Percentiles rank a stretch among this genome's conserved stretches.
These are phyloP conservation scores for Aspergillus sp. DNA, from an alignment of 2,329 filamentous ascomycete species.

Conservation along the genomic window DNA sequence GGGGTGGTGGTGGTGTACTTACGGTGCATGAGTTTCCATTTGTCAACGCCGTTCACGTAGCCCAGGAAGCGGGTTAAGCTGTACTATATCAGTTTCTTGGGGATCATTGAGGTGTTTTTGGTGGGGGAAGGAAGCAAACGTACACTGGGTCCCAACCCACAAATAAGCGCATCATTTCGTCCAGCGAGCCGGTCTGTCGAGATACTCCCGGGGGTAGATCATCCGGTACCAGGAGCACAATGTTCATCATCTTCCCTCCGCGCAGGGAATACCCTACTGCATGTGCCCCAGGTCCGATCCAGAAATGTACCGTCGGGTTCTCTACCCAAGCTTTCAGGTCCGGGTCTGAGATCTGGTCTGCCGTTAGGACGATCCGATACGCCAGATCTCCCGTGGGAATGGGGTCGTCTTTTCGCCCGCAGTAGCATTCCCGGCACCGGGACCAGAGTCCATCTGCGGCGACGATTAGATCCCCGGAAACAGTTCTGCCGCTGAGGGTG, in stretches of 20 bases:
- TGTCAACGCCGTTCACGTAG: conserved; percentile 62
- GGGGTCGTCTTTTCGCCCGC: conserved; percentile 52
- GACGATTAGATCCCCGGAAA: conserved; percentile 59
- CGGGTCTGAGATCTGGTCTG: conserved; percentile 55
- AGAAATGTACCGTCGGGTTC: conserved; percentile 59
- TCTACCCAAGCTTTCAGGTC: conserved; percentile 56
- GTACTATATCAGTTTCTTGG: not conserved
- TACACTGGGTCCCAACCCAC: conserved; percentile 63
- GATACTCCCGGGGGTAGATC: conserved; percentile 58
- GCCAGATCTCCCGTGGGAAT: conserved; percentile 65
- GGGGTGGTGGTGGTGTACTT: not conserved
- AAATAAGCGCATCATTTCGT: conserved; percentile 65
- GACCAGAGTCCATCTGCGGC: conserved; percentile 68
- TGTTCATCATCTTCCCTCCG: conserved; percentile 62
- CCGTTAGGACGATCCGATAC: conserved; percentile 60
- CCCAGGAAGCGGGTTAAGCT: conserved; percentile 46
- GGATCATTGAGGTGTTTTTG: too few species aligned
- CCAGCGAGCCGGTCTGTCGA: conserved; percentile 55
- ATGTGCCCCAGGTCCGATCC: conserved; percentile 65
- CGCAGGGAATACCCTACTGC: conserved; percentile 63
- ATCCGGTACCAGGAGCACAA: conserved; percentile 67
- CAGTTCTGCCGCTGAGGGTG: conserved; percentile 46
- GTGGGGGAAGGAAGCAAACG: conserved; percentile 4
- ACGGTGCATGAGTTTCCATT: conserved; percentile 67
- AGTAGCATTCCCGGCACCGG: conserved; percentile 53